These are phyloP conservation scores for Arachnopeziza araneosa DNA, from an alignment of 2,329 filamentous ascomycete species.

Conservation along the genomic window DNA sequence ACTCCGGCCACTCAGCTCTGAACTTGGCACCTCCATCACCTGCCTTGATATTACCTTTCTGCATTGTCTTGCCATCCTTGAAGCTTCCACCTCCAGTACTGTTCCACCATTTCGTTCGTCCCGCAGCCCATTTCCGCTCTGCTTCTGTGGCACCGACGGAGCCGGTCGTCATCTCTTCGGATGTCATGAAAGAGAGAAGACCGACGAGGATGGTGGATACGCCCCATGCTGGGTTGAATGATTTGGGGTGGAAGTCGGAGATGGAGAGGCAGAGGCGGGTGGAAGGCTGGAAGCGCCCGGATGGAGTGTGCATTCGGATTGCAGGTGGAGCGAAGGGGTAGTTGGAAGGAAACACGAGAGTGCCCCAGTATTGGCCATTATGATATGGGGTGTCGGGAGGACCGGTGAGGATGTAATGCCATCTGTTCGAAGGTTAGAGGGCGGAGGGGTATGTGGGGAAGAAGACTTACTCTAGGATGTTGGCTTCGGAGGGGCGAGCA, in stretches of 20 bases:
- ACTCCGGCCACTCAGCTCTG: slow-evolving; percentile 78
- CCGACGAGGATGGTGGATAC: slow-evolving; percentile 95
- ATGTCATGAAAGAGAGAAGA: slow-evolving; percentile 94
- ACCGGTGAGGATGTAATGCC: slow-evolving; percentile 94
- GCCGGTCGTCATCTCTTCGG: slow-evolving; percentile 97
- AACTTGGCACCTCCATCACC: slow-evolving; percentile 94
- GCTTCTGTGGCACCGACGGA: slow-evolving; percentile 70
- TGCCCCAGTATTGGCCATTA: slow-evolving; percentile 96
- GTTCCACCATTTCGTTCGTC: slow-evolving; percentile 90
- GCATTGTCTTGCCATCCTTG: slow-evolving; percentile 33
- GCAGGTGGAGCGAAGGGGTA: slow-evolving; percentile 96
- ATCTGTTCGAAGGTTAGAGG: slow-evolving; percentile 43
- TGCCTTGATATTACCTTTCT: slow-evolving; percentile 77
- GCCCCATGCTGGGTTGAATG: slow-evolving; percentile 97
- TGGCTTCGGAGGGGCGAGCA: slow-evolving; percentile 83
- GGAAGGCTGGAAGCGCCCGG: slow-evolving; percentile 88
- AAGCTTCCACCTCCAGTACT: slow-evolving; percentile 66
- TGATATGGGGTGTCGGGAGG: slow-evolving; percentile 92
- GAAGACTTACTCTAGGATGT: slow-evolving; percentile 73
- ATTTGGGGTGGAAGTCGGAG: slow-evolving; percentile 95
- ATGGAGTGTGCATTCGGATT: slow-evolving; percentile 98
- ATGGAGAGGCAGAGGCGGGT: slow-evolving; percentile 92
- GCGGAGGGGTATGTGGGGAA: background rate
- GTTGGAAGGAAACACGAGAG: slow-evolving; percentile 88
- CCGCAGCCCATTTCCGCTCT: slow-evolving; percentile 74